Conservation (phyloP, 495 filamentous ascomycete species). For the Aspergillus steynii region DNA sequence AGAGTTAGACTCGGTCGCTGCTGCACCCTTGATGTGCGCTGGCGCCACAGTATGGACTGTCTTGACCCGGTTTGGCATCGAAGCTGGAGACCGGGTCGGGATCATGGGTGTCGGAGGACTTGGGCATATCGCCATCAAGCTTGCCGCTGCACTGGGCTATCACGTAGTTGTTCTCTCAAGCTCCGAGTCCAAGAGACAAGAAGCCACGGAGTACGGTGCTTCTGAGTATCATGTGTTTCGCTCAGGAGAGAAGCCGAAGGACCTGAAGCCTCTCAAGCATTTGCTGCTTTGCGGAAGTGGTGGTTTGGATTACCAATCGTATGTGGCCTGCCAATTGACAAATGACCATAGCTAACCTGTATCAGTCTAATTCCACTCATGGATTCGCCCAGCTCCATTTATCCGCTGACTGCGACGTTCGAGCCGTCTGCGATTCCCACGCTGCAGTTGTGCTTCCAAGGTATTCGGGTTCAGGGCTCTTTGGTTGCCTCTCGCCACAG, state of each 20-base stretch:
- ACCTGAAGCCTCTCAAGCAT: too few species aligned
- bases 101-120: slow-evolving; percentile 77
- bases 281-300: too few species aligned
- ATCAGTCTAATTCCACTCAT: slow-evolving; percentile 36
- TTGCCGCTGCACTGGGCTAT: slow-evolving; percentile 69
- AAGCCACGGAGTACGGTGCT: slow-evolving; percentile 68
- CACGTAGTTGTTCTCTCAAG: slow-evolving; percentile 72
- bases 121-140: slow-evolving; percentile 73
- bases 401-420: slow-evolving; percentile 50
- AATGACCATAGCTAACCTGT: not conserved
- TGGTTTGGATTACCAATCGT: too few species aligned
- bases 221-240: slow-evolving; percentile 70
- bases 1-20: slow-evolving; percentile 61
- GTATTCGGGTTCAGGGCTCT: slow-evolving; percentile 55
- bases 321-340: not conserved
- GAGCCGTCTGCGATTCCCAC: slow-evolving; percentile 51
- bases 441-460: slow-evolving; percentile 42
- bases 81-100: slow-evolving; percentile 79
- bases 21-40: slow-evolving; percentile 91
- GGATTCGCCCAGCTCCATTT: slow-evolving; percentile 48
- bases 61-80: slow-evolving; percentile 68
- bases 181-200: slow-evolving; percentile 65
- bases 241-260: slow-evolving; percentile 49
- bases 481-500: slow-evolving; percentile 49
- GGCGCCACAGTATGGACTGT: slow-evolving; percentile 81